phyloP scores from a whole-genome alignment of 306 rosid genomes.

The Fragaria ananassa region DNA sequence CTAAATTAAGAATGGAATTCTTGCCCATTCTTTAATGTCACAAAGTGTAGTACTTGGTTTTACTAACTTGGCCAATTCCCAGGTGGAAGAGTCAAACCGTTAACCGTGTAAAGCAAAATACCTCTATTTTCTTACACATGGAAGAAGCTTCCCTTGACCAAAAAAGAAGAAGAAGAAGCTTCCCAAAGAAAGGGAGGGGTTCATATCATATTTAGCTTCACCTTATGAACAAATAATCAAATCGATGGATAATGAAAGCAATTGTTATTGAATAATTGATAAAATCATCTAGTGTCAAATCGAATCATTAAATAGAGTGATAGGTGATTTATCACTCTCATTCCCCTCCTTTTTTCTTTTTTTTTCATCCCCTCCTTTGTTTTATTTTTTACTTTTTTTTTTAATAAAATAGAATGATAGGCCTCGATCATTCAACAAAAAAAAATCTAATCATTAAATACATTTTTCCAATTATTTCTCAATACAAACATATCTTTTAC shows the following conservation, averaged over 20 bases:
- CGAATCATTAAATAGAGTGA: not conserved
- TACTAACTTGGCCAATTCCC: not conserved
- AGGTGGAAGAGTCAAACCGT: not conserved
- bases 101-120: not conserved
- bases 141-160: not conserved
- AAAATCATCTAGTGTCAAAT: not conserved
- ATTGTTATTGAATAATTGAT: not conserved
- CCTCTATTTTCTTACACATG: not conserved
- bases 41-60: not conserved
- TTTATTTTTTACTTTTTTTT: too few relatives aligned
- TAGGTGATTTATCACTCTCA: too few relatives aligned
- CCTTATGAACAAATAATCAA: not conserved
- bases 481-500: rapidly evolving
- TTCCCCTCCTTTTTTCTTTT: too few relatives aligned
- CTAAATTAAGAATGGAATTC: too few relatives aligned
- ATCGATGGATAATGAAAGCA: not conserved
- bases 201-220: not conserved
- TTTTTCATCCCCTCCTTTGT: too few relatives aligned
- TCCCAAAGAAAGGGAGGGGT: not conserved
- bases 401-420: too few relatives aligned
- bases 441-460: not conserved
- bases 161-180: too few relatives aligned
- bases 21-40: too few relatives aligned
- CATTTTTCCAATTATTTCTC: too few relatives aligned
- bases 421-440: too few relatives aligned